phyloP scores from a whole-genome alignment of 805 yeast genomes.

The Huiozyma naganishii region DNA sequence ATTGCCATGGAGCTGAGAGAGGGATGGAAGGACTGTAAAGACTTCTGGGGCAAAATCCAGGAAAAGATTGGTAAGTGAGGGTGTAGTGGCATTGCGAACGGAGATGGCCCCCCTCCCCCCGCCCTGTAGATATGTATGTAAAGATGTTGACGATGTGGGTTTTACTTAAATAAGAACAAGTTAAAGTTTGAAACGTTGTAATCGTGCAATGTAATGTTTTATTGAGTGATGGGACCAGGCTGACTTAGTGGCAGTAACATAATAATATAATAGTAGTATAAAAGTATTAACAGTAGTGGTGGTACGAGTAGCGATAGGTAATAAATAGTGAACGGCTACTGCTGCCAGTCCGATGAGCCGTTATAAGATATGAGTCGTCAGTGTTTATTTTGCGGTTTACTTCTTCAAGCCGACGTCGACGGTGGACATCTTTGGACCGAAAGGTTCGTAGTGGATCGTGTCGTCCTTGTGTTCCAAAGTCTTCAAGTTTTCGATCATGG shows the following conservation, averaged over 20 bases:
- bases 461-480: conserved; percentile 16
- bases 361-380: too few species aligned
- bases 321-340: too few species aligned
- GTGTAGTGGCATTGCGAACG: background rate
- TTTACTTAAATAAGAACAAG: too few species aligned
- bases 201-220: too few species aligned
- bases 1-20: conserved; percentile 5
- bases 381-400: background rate
- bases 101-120: background rate
- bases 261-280: background rate
- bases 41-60: background rate
- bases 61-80: conserved; percentile 2
- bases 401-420: conserved; percentile 9
- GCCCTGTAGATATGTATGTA: too few species aligned
- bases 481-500: conserved; percentile 16
- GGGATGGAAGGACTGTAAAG: conserved; percentile 6
- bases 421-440: conserved; percentile 28
- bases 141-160: too few species aligned
- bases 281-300: background rate
- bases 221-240: too few species aligned
- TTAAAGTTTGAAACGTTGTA: too few species aligned
- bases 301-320: too few species aligned
- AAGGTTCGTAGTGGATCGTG: conserved; percentile 25
- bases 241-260: background rate
- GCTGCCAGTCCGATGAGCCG: too few species aligned